A percentile compares a stretch with the other conserved stretches of the same genome.
Evolutionary conservation across 2,329 filamentous ascomycete species (phyloP).

Genomic region (Teratosphaeria epicoccoides): DNA sequence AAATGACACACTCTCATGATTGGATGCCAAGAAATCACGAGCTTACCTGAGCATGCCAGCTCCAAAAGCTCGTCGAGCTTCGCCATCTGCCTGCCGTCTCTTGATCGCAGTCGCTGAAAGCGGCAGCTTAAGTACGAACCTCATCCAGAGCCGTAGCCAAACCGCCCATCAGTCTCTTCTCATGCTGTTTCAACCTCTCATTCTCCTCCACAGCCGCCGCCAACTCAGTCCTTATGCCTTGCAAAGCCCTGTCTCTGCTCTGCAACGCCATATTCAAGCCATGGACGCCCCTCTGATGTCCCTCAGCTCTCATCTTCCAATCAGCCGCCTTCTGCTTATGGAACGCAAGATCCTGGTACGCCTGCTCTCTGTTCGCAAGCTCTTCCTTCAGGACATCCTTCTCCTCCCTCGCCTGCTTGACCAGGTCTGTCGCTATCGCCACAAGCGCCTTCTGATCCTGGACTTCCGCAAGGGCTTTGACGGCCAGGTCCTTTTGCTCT

Average conservation of each 20-base stretch:
- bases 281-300: neutral
- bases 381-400: neutral
- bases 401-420: neutral
- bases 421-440: neutral
- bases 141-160: neutral
- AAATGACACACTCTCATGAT: neutral
- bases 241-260: neutral
- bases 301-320: neutral
- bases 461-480: neutral
- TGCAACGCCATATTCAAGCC: neutral
- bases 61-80: neutral
- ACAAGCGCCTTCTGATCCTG: neutral
- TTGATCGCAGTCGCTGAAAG: neutral
- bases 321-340: neutral
- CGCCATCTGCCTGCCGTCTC: neutral
- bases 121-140: neutral
- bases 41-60: neutral
- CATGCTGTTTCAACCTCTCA: neutral
- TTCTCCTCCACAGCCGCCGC: neutral
- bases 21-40: neutral
- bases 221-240: neutral
- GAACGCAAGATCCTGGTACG: neutral
- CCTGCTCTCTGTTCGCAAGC: neutral
- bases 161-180: neutral
- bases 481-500: conserved; percentile 2